Base-by-base conservation (phyloP, 805 yeast genomes). In the Teunomyces stri region DNA sequence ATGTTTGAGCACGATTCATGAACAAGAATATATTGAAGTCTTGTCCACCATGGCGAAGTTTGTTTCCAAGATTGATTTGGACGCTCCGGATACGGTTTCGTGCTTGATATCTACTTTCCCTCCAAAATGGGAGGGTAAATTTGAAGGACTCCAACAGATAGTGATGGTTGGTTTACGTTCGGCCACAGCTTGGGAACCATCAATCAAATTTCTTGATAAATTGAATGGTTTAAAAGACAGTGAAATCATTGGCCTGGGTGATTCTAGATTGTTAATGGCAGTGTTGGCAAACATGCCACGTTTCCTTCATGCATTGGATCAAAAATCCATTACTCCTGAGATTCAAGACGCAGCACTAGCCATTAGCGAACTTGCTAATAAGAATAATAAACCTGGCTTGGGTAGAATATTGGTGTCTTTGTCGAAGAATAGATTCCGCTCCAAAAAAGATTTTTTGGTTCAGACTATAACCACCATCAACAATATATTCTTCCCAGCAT, bases 71-170 rank as follows among this genome's bases (percentile, higher is more conserved):
- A 88, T 92, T 58, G 96, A 89, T 60, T 69, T 89, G 44, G 90
- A 87, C 52, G 82, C 96, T 0, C 87, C 85, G 0, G 96, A 87
- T 46, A 88, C 96, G 0, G 92, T 90, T 1, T 81, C 85, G 20
- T 84, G 95, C 62, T 74, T 91, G 49, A 80, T 88, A 13, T 79
- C 94, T 0, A 87, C 94, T 0, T 94, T 91, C 61, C 99, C 99
- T 0, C 83, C 94, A 0, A 85, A 87, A 48, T 94, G 98, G 99
- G 96, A 91, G 60, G 96, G 97, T 1, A 79, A 83, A 47, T 94
- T 90, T 64, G 92, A 85, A 58, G 98, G 98, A 0, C 70, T 94
- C 5, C 96, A 90, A 57, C 84, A 79, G 39, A 75, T 86, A 15
- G 81, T 91, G 0, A 72, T 89, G 78, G 80, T 82, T 40, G 99